Conservation (phyloP, 345 rosid species). For the Euphorbia tirucalli region DNA sequence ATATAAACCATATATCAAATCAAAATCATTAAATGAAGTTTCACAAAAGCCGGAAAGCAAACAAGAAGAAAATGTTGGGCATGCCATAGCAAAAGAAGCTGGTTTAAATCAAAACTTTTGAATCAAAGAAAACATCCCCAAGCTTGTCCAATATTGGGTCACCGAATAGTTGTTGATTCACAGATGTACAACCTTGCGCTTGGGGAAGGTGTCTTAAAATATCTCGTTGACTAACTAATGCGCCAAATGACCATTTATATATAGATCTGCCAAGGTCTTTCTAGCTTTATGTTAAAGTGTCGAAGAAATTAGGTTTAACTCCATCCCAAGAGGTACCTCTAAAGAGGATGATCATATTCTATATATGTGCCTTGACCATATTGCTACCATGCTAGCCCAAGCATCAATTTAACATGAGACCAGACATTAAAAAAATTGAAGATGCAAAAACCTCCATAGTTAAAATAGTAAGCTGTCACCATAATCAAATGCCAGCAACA, state of each 20-base stretch:
- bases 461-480: not conserved
- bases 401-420: not conserved
- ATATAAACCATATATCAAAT: not conserved
- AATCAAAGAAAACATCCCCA: too few relatives aligned
- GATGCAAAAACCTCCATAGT: not conserved
- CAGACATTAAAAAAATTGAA: not conserved
- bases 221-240: too few relatives aligned
- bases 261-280: too few relatives aligned
- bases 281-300: too few relatives aligned
- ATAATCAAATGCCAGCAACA: slow-evolving; percentile 3
- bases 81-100: not conserved
- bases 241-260: too few relatives aligned
- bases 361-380: not conserved
- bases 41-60: not conserved
- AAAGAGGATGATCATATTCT: too few relatives aligned
- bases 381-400: not conserved
- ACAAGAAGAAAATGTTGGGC: not conserved
- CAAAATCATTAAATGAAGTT: not conserved
- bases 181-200: too few relatives aligned
- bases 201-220: too few relatives aligned
- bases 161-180: too few relatives aligned
- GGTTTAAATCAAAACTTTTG: not conserved
- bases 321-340: too few relatives aligned
- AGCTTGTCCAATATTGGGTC: too few relatives aligned
- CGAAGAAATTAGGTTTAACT: too few relatives aligned